Conservation (phyloP, 2,329 filamentous ascomycete genomes). For the Fusarium piperis region DNA sequence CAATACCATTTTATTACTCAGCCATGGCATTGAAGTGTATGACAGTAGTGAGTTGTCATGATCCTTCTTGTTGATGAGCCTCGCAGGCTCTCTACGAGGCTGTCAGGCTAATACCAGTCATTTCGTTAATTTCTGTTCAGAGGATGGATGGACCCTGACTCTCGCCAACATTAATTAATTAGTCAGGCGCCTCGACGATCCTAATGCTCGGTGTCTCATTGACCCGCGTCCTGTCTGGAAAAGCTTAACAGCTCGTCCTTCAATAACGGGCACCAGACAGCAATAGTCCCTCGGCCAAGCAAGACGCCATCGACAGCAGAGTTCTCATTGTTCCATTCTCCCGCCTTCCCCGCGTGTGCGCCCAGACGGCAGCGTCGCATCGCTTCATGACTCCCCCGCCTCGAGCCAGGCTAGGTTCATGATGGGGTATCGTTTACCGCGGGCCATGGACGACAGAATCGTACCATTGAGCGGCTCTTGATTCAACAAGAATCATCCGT, state of each 20-base stretch:
- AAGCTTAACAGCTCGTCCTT: not conserved
- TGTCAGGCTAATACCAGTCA: not conserved
- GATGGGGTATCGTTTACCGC: constrained; percentile 20
- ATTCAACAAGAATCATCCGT: not conserved
- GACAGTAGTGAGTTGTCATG: not conserved
- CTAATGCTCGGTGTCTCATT: constrained; percentile 9
- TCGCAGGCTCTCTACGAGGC: not conserved
- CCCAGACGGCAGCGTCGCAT: constrained; percentile 5
- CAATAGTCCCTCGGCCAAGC: not conserved
- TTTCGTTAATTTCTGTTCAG: not conserved
- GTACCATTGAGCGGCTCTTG: not conserved
- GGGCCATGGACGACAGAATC: not conserved
- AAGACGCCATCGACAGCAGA: not conserved
- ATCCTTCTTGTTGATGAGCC: not conserved
- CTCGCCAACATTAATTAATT: not conserved
- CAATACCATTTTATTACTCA: not conserved
- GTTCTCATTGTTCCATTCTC: not conserved
- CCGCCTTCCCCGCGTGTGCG: not conserved
- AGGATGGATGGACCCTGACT: constrained; percentile 3
- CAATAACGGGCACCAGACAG: not conserved
- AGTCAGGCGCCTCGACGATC: constrained; percentile 16
- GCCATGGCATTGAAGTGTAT: not conserved
- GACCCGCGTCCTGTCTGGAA: not conserved
- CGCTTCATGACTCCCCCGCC: constrained; percentile 27
- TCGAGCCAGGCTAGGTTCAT: constrained; percentile 13